These are phyloP conservation scores for Tetracladium marchalianum DNA, from an alignment of 495 filamentous ascomycete species.

Conservation along the genomic window DNA sequence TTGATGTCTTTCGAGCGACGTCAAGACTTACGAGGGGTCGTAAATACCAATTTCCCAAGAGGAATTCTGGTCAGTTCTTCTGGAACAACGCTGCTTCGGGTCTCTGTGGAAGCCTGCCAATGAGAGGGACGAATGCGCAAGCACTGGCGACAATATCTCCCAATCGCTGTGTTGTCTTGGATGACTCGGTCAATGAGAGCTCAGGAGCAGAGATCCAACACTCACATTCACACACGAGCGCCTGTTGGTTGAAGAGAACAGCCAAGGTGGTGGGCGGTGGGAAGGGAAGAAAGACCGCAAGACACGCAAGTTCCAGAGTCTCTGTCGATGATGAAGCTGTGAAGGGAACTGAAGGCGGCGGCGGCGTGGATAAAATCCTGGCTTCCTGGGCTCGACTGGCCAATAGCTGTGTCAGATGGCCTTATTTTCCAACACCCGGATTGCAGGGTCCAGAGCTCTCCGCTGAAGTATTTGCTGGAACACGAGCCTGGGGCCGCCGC, in stretches of 20 bases:
- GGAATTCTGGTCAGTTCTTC: too few relatives aligned
- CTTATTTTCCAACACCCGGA: constrained; percentile 4
- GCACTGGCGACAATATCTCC: too few relatives aligned
- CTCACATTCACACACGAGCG: too few relatives aligned
- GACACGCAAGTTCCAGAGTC: background rate
- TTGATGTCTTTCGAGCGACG: too few relatives aligned
- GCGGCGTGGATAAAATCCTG: background rate
- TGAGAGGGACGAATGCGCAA: too few relatives aligned
- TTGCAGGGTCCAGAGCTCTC: constrained; percentile 9
- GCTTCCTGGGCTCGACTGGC: constrained; percentile 2
- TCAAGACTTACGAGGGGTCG: too few relatives aligned
- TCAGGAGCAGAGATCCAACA: background rate
- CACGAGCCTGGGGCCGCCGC: background rate
- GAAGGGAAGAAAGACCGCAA: background rate
- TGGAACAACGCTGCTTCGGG: too few relatives aligned
- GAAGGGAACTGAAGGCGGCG: background rate
- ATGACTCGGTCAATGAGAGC: constrained; percentile 1
- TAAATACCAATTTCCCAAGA: too few relatives aligned
- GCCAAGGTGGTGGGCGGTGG: too few relatives aligned
- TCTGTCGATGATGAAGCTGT: background rate
- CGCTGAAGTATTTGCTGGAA: constrained; percentile 2
- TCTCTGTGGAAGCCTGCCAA: too few relatives aligned
- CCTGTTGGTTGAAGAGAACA: too few relatives aligned
- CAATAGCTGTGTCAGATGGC: constrained; percentile 2
- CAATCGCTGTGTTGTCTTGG: background rate